Conservation (phyloP, 192 early-diverging fungal genomes). For the Cladochytrium replicatum region DNA sequence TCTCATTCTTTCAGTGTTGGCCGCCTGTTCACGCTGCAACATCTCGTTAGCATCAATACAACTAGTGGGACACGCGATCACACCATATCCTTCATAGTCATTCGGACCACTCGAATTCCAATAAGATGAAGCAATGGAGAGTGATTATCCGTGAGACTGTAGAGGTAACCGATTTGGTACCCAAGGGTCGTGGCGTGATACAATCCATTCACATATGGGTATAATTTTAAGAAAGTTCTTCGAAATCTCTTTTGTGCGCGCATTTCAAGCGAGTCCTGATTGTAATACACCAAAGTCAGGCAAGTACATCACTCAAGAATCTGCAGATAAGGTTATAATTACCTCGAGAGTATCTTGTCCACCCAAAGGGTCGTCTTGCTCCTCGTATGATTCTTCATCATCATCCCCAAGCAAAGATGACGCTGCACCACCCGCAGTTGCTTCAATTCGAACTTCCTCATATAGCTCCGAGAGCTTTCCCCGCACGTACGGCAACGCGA, state of each 20-base stretch:
- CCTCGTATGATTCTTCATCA: constrained; percentile 32
- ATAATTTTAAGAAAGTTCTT: constrained; percentile 43
- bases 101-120: constrained; percentile 65
- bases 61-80: constrained; percentile 9
- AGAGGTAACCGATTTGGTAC: constrained; percentile 76
- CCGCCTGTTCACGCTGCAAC: not conserved
- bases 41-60: not conserved
- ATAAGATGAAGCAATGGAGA: constrained; percentile 76
- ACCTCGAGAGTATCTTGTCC: too few species aligned
- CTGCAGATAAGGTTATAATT: too few species aligned
- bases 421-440: constrained; percentile 49
- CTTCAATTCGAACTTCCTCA: too few species aligned
- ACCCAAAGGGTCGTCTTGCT: constrained; percentile 8
- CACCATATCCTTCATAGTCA: constrained; percentile 77
- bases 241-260: constrained; percentile 8
- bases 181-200: constrained; percentile 53
- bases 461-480: constrained; percentile 62
- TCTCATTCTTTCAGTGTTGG: not conserved
- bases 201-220: constrained; percentile 61
- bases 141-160: constrained; percentile 70
- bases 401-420: constrained; percentile 56
- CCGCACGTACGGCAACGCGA: constrained; percentile 69
- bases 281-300: too few species aligned
- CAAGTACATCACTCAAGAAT: too few species aligned
- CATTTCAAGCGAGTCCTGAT: constrained; percentile 12